Evolutionary conservation across 495 filamentous ascomycete genomes (phyloP), one percentile per base, ranked within the genome.

Genomic region (Extremus antarcticus): DNA sequence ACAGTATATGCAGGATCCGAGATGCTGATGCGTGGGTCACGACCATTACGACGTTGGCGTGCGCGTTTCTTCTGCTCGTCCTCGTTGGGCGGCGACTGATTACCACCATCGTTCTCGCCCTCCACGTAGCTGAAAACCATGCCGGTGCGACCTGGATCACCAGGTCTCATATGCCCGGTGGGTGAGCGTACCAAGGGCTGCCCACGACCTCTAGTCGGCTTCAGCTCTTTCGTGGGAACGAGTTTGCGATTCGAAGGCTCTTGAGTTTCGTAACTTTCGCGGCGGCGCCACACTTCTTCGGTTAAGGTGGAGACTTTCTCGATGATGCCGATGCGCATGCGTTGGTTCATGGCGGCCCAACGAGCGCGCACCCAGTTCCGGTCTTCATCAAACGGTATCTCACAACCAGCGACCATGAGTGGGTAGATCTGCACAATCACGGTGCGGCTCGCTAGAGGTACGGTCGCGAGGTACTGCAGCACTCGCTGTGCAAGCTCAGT

Each of bases 371-470:
- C 82, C 83, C 84, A 89, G n/a, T 76, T 66, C 2, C 86, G 71
- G 61, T 85, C 79, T 58, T 85, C 82, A 13, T 68, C 69, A 20
- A 73, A 74, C 19, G 74, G 66, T 0, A 79, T 82, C 59, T 88
- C 86, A 50, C 82, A 84, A 0, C 86, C 83, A 1, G 86, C 86
- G 0, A 78, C 83, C 43, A 88, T 65, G 4, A 90, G 73, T 2
- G 86, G 86, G 57, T 84, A 89, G 59, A 88, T 86, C 35, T 90
- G 86, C 10, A 89, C 79, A 47, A 90, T 86, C 7, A 81, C 79
- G 1, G 84, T 76, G 4, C 84, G 73, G 10, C 80, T 85, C 11
- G 70, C 74, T 0, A 78, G 62, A 0, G 84, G 84, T 0, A 90
- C 80, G 0, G 76, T 83, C 16, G 80, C 81, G 2, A 90, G 67